These are phyloP conservation scores for Bolboschoenoplectus hybrid DNA, from an alignment of 202 grass and related monocot species.

Conservation along the genomic window DNA sequence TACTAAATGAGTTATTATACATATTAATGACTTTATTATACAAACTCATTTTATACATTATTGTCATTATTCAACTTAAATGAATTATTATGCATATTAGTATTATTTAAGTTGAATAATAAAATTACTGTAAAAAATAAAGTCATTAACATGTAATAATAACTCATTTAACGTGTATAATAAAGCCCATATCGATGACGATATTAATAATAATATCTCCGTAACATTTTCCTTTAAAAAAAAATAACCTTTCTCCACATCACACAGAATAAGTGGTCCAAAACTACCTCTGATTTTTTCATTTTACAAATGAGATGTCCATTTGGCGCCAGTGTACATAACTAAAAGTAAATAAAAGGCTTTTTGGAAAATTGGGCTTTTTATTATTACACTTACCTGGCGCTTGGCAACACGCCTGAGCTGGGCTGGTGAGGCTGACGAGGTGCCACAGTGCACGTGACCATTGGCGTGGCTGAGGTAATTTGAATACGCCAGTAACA, in stretches of 20 bases:
- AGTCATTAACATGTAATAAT: no score
- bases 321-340: neutral
- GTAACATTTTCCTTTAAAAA: no score
- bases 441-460: slow-evolving; percentile 55
- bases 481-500: slow-evolving; percentile 87
- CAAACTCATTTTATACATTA: no score
- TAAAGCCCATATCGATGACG: no score
- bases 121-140: no score
- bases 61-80: no score
- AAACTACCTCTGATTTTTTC: neutral
- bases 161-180: no score
- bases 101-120: no score
- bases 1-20: neutral
- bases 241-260: no score
- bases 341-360: neutral
- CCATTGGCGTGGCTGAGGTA: slow-evolving; percentile 85
- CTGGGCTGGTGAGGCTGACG: slow-evolving; percentile 51
- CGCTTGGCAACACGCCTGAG: slow-evolving; percentile 83
- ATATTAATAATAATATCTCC: neutral
- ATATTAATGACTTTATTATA: no score
- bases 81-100: no score
- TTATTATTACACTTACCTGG: slow-evolving; percentile 56
- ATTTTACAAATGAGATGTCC: neutral
- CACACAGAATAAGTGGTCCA: neutral
- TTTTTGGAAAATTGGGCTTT: slow-evolving; percentile 7